Base-by-base conservation (phyloP, 2,329 filamentous ascomycete species). In the Aspergillus sp. region DNA sequence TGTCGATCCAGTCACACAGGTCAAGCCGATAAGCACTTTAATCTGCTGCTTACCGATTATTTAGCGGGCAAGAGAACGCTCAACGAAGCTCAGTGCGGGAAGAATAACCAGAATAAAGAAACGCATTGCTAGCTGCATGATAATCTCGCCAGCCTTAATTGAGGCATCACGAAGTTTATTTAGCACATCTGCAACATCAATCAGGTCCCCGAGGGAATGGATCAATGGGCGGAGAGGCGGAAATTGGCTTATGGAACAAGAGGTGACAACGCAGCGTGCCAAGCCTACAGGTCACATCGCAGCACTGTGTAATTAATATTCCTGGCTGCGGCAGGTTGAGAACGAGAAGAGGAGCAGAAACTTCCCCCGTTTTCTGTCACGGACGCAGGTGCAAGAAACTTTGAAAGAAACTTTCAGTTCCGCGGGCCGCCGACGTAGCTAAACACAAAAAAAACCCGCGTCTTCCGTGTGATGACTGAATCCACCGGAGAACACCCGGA, bases 261-360 rank as follows among this genome's bases (percentile, higher is more conserved):
- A n/a, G 40, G 25, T 50, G 52, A 51, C 46, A 56, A 51, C 39
- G 25, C 27, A 50, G 46, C 37, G 45, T 12, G 53, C 46, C 39
- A 51, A 56, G 46, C 47, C 2, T 43, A 43, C 40, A 21, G 40
- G 19, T 19, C 31, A 52, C 39, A 52, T 31, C 27, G 9, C 27
- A 31, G 23, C 23, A 31, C 9, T 11, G 9, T 31, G 23, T 25
- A 25, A 25, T 11, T 25, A 25, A 25, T 11, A 31, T 31, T 31
- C 9, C 27, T 31, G 27, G 9, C 6, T 25, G 23, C 23, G 23
- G 23, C 23, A 25, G 23, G 23, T 7, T 25, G 23, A n/a, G 15
- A 23, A 19, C 15, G 31, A 49, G 47, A 31, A 49, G 39, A 8
- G 17, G 40, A 41, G 37, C 19, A 40, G 21, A 11, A 51, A 25